Base-by-base conservation (phyloP, 352 stramenopile genomes). In the Pythium aristosporum region DNA sequence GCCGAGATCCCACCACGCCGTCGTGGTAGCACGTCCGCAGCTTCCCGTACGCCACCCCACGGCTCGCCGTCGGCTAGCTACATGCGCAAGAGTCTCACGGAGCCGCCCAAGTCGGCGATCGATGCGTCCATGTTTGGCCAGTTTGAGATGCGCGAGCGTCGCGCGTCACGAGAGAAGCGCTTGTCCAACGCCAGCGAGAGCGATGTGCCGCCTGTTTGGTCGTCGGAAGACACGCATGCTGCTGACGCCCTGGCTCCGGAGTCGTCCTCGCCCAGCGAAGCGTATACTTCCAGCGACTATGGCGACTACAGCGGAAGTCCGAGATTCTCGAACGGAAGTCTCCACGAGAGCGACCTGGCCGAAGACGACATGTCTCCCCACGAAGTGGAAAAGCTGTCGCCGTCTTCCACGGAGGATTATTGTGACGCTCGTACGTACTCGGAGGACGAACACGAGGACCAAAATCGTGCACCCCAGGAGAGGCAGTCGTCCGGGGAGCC, bases 61-160 rank as follows among this genome's bases (percentile, higher is more conserved):
- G 46, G 51, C 18, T 63, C 63, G 16, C 63, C 63, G 25, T 47
- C 44, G 6, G 44, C 12, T 37, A 52, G 51, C 42, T 39, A 60
- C 34, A 47, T 20, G n/a, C 52, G 58, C 28, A 65, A 70, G 57
- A 70, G 56, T 34, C 56, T 65, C 34, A 62, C 63, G 28, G 57
- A 70, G 9, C 82, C 79, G 10, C 79, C 82, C 21, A 72, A 71
- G 53, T 75, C 71, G 23, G 71, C 69, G 39, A 77, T 77, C 46
- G 61, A 77, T 37, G 63, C 77, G 21, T 74, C 72, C 1, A 18
- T 30, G 2, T 41, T 63, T 34, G 41, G 18, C 23, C 36, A 55
- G 23, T 69, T 61, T 51, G 55, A 65, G 13, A 39, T 64, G 56
- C 55, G 56, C 15, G 46, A 61, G 25, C 63, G 63, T 16, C 47